A percentile compares a stretch with the other conserved stretches of the same genome.
These are phyloP conservation scores for Capsicum chinense DNA, from an alignment of 257 asterid genomes.

Conservation along the genomic window DNA sequence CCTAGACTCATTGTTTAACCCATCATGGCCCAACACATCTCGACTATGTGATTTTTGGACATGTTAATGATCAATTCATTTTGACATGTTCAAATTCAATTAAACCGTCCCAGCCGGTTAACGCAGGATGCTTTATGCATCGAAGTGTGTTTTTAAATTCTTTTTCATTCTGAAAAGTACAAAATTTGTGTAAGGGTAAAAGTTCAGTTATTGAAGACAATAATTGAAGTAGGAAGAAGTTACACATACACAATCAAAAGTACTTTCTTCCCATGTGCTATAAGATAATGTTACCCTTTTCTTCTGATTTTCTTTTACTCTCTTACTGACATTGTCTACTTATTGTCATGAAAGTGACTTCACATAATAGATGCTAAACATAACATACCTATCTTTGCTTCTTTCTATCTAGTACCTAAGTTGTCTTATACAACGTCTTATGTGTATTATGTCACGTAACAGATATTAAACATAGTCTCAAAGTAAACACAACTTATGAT, in stretches of 20 bases:
- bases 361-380: neutral
- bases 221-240: neutral
- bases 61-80: too few relatives aligned
- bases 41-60: neutral
- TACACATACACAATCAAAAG: neutral
- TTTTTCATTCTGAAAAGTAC: too few relatives aligned
- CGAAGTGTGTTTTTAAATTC: too few relatives aligned
- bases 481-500: too few relatives aligned
- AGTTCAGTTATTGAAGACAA: neutral
- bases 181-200: neutral
- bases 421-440: too few relatives aligned
- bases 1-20: too few relatives aligned
- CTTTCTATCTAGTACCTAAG: neutral
- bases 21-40: neutral
- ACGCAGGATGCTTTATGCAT: too few relatives aligned
- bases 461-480: too few relatives aligned
- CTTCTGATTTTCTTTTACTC: constrained; percentile 2
- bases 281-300: neutral
- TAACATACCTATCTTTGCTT: neutral
- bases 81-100: too few relatives aligned
- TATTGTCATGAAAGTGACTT: constrained; percentile 22
- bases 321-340: neutral
- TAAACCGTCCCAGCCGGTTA: too few relatives aligned
- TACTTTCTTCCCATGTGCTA: neutral
- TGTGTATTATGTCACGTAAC: too few relatives aligned